These are phyloP conservation scores for Rhizophagus prolifer DNA, from an alignment of 192 early-diverging fungal species.

Conservation along the genomic window DNA sequence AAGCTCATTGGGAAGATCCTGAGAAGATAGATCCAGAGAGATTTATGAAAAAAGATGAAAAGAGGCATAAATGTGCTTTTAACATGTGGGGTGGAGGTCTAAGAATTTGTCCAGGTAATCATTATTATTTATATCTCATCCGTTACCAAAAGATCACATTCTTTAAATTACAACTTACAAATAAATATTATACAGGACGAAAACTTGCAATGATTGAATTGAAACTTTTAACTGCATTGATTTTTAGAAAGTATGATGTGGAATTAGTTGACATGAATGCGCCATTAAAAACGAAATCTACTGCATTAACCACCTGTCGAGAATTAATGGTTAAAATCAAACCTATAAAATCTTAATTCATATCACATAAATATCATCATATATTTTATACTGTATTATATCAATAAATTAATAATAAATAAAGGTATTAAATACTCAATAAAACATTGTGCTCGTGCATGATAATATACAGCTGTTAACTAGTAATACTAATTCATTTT, in stretches of 20 bases:
- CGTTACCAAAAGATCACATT: neutral
- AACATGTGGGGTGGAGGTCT: slow-evolving; percentile 12
- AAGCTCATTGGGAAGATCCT: neutral
- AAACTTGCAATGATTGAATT: slow-evolving; percentile 17
- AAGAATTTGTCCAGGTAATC: slow-evolving; percentile 7
- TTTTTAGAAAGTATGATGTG: slow-evolving; percentile 6
- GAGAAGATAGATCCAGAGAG: slow-evolving; percentile 13
- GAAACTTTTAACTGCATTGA: neutral
- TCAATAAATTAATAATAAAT: too few species aligned
- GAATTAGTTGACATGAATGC: slow-evolving; percentile 22
- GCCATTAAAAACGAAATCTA: neutral
- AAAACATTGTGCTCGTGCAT: too few species aligned
- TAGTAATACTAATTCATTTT: too few species aligned
- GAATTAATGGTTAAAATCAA: neutral
- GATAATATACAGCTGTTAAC: too few species aligned
- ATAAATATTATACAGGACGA: neutral
- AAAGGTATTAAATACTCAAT: too few species aligned
- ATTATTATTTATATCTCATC: neutral
- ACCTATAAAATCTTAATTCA: neutral
- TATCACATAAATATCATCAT: too few species aligned
- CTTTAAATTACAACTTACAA: neutral
- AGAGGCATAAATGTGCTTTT: neutral
- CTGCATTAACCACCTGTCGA: neutral
- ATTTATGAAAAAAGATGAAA: neutral
- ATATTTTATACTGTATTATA: too few species aligned